Conservation (phyloP, 768 basidiomycete genomes). For the Hygrocybe punicea region DNA sequence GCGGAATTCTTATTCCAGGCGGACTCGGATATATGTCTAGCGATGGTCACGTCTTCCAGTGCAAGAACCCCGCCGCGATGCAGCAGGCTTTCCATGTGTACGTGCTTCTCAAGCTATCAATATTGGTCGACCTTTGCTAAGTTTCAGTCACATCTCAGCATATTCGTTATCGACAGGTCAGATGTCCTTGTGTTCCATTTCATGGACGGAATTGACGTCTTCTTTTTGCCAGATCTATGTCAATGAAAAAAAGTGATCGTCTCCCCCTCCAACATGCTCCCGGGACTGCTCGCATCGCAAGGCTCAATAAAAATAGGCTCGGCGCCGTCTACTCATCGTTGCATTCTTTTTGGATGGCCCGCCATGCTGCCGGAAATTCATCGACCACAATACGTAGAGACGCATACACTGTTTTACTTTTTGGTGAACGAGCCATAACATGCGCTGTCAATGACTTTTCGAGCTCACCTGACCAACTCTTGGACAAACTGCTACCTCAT, state of each 20-base stretch:
- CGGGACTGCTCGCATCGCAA: constrained; percentile 35
- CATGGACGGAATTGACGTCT: background rate
- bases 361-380: constrained; percentile 46
- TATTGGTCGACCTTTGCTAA: background rate
- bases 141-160: constrained; percentile 8
- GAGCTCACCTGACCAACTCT: constrained; percentile 42
- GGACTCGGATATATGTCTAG: constrained; percentile 46
- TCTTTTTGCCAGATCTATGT: constrained; percentile 42
- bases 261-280: constrained; percentile 46
- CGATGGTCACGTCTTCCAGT: constrained; percentile 55
- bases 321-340: constrained; percentile 59
- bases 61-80: constrained; percentile 50
- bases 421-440: constrained; percentile 24
- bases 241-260: constrained; percentile 44
- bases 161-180: constrained; percentile 52
- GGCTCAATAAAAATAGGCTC: constrained; percentile 44
- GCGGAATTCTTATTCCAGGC: constrained; percentile 18
- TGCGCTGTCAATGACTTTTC: constrained; percentile 45
- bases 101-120: constrained; percentile 20
- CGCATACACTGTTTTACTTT: constrained; percentile 50
- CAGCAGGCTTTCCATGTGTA: constrained; percentile 61
- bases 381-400: constrained; percentile 40
- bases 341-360: constrained; percentile 54
- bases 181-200: background rate
- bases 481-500: constrained; percentile 34